These are phyloP conservation scores for Pseudocohnilembus persalinus DNA, from an alignment of 169 alveolate species.

Conservation along the genomic window DNA sequence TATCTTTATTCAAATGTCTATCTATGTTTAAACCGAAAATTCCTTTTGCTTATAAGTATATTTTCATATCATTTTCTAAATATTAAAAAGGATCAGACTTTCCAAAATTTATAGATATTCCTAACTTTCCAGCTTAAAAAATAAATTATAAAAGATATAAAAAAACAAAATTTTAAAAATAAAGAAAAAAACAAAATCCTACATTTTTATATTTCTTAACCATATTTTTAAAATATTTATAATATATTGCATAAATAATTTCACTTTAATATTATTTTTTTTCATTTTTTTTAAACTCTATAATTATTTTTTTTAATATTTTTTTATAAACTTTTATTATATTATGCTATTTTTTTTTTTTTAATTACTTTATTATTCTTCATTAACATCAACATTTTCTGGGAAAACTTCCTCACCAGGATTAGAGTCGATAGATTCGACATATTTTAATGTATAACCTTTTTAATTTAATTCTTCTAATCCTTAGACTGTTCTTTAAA, in stretches of 20 bases:
- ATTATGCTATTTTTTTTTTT: neutral
- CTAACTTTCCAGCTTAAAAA: too few species aligned
- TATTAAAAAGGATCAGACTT: neutral
- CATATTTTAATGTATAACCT: constrained; percentile 9
- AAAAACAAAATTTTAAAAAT: too few species aligned
- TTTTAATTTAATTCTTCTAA: neutral
- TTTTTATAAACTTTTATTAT: too few species aligned
- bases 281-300: too few species aligned
- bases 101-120: too few species aligned
- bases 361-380: neutral
- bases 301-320: too few species aligned
- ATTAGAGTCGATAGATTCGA: neutral
- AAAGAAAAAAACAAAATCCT: too few species aligned
- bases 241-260: too few species aligned
- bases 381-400: constrained; percentile 4
- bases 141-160: too few species aligned
- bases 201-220: too few species aligned
- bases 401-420: neutral
- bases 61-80: constrained; percentile 28
- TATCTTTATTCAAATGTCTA: constrained; percentile 11
- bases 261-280: too few species aligned
- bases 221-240: too few species aligned
- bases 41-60: constrained; percentile 5
- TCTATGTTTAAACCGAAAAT: constrained; percentile 12
- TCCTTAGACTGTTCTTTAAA: constrained; percentile 7